Base-by-base conservation (phyloP, 108 stramenopile genomes). In the Cyclostephanos invisitatus region DNA sequence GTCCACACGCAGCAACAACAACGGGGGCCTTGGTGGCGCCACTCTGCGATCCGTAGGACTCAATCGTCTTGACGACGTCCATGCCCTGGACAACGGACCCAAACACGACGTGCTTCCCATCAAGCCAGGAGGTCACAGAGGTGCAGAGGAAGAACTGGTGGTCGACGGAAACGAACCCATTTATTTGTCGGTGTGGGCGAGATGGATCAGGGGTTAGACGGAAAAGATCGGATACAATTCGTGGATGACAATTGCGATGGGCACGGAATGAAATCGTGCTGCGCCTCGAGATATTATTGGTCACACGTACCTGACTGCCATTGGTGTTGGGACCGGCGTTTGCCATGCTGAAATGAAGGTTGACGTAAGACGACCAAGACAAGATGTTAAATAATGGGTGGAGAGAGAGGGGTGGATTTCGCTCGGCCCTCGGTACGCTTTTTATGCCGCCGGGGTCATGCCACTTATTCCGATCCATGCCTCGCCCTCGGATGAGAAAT, bases 131-230 rank as follows among this genome's bases (percentile, higher is more conserved):
- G 17, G 87, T 87, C 29, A 61, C 60, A 24, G 67, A 77, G 15
- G 90, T 92, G 66, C 90, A 91, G 35, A 97, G 70, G 86, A 96
- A 96, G 77, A 97, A 97, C 79, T 95, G 90, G 90, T 35, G 74
- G 73, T 53, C 56, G 63, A 54, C 15, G n/a, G n/a, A n/a, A 64
- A 40, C 29, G 55, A 53, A 64, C 25, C 14, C 55, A 54, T 18
- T 56, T 62, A 58, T 44, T 2, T 18, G 46, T 75, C 72, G 49
- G 25, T 54, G 38, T 6, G 29, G 37, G 20, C 22, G 35, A 21
- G 59, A 62, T 25, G 35, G 5, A 60, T 7, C 1, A 3, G 0
- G 3, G 28, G 25, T 4, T 44, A 2, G 28, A 7, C 24, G 59
- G 0, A 24, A 9, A 4, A 3, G 32, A 32, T 32, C 32, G 4